Evolutionary conservation across 2,329 filamentous ascomycete species (phyloP), one percentile per base, ranked within the genome.

Genomic region (Celoporthe dispersa): DNA sequence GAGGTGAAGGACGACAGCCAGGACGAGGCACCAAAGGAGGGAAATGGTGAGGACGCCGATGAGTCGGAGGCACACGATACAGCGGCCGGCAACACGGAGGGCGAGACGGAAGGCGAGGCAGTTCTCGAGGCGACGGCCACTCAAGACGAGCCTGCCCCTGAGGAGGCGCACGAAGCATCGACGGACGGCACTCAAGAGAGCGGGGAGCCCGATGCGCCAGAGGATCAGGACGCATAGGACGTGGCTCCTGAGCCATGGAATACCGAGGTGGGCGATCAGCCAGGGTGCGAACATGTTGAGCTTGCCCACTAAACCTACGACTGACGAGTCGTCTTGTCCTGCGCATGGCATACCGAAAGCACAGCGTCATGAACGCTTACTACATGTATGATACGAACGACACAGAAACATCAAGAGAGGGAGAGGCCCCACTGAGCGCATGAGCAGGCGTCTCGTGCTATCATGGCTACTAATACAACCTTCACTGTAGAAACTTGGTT

Each of bases 101-200:
- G 65, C 35, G 73, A 73, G 59, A 68, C 71, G 53, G 73, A 70
- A n/a, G 71, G 65, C n/a, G 70, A 69, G 25, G 72, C 70, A 44
- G 74, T 73, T 14, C 67, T 51, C 59, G 53, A 63, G 16, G n/a
- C 70, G 31, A 67, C 39, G 8, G 66, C 48, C 64, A 62, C 41
- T 48, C 57, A 66, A 33, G 66, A 66, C 9, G 70, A 75, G 55
- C 71, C 70, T 28, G 64, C 74, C 22, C 33, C 41, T 8, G 62
- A 53, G 28, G 55, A 66, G 6, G 44, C 28, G 19, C 14, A 62
- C 9, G 67, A 53, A 19, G 31, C 35, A 22, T 60, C 55, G 28
- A 53, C 37, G 25, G 67, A 66, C 28, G 31, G 59, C 22, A 41
- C 67, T 14, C 39, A 70, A 62, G 63, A 69, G 51, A 41, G 61